Percentiles rank a stretch among this genome's conserved stretches.
Evolutionary conservation across 345 rosid genomes (phyloP).

Genomic region (Moringa oleifera): DNA sequence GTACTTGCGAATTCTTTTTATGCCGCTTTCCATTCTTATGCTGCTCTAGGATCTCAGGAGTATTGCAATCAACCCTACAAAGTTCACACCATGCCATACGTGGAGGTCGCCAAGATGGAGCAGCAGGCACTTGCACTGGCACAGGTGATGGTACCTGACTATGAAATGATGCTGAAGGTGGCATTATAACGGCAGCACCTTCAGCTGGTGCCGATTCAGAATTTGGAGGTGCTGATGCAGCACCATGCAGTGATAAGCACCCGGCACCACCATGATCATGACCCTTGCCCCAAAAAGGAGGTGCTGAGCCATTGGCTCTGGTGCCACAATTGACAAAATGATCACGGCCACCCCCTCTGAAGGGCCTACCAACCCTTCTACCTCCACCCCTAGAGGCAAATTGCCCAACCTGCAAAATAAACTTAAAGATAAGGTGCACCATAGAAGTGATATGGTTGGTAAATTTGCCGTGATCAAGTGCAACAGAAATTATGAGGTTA

Average conservation of each 20-base stretch:
- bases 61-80: conserved; percentile 40
- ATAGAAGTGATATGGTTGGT: conserved; percentile 7
- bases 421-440: conserved; percentile 15
- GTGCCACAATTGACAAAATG: conserved; percentile 5
- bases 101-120: conserved; percentile 26
- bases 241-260: conserved; percentile 11
- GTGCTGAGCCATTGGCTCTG: conserved; percentile 12
- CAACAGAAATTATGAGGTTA: not conserved
- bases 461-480: conserved; percentile 6
- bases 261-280: conserved; percentile 14
- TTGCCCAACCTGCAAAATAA: conserved; percentile 26
- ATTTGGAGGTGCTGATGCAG: conserved; percentile 9
- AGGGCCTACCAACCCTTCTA: conserved; percentile 13
- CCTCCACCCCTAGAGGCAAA: conserved; percentile 21
- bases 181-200: conserved; percentile 1
- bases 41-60: conserved; percentile 30
- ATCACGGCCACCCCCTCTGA: conserved; percentile 24
- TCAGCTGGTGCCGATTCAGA: conserved; percentile 4
- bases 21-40: conserved; percentile 42
- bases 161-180: conserved; percentile 13
- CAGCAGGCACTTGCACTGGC: conserved; percentile 13
- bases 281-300: conserved; percentile 11
- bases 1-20: conserved; percentile 23
- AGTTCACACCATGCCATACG: conserved; percentile 36
- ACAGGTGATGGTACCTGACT: conserved; percentile 15